phyloP scores from a whole-genome alignment of 139 green algal species.

The Chlorella sp. region DNA sequence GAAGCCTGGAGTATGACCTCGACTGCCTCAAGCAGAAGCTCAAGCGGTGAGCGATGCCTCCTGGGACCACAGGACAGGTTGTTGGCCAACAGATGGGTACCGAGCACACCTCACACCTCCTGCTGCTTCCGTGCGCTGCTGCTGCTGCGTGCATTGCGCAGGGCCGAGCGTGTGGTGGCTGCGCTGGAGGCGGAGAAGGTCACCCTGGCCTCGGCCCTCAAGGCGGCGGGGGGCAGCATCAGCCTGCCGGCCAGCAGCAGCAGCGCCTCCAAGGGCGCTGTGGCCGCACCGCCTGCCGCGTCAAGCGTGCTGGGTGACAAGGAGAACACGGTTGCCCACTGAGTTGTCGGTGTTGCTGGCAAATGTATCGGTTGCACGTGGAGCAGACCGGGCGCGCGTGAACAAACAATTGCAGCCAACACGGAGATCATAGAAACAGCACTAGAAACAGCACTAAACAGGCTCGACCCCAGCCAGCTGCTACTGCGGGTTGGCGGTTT shows the following conservation, averaged over 20 bases:
- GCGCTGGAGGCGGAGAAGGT: not conserved
- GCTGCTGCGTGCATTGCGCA: not conserved
- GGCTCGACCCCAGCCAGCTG: too few relatives aligned
- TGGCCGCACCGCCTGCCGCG: too few relatives aligned
- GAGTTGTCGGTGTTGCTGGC: too few relatives aligned
- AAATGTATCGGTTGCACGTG: too few relatives aligned
- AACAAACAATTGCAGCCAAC: too few relatives aligned
- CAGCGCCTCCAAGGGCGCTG: too few relatives aligned
- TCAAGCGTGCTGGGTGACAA: not conserved
- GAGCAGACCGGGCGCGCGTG: too few relatives aligned
- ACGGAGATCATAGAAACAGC: too few relatives aligned
- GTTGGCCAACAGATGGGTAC: not conserved
- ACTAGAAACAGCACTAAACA: too few relatives aligned
- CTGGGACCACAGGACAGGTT: not conserved
- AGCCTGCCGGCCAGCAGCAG: not conserved
- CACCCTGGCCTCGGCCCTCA: not conserved
- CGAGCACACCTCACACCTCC: not conserved
- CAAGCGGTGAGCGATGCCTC: slow-evolving; percentile 21
- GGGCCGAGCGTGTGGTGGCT: not conserved
- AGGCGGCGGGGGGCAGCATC: not conserved
- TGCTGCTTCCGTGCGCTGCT: not conserved
- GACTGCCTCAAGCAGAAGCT: slow-evolving; percentile 41
- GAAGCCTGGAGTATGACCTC: slow-evolving; percentile 50
- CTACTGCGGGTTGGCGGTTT: not conserved
- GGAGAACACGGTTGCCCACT: too few relatives aligned